phyloP scores from a whole-genome alignment of 768 basidiomycete genomes.

The Russula brevipes region DNA sequence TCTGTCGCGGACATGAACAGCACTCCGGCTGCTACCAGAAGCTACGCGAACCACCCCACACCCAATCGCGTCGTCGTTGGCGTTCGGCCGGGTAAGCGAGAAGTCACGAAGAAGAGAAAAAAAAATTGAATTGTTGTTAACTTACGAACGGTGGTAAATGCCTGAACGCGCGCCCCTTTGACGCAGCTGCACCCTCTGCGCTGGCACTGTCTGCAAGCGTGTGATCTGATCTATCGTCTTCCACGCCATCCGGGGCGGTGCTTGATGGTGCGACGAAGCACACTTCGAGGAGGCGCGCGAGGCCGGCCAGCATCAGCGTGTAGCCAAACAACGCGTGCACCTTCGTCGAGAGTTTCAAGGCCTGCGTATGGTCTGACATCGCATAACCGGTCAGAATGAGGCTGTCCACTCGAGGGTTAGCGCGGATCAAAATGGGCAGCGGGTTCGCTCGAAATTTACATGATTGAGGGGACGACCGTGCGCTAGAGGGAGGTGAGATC shows the following conservation, averaged over 20 bases:
- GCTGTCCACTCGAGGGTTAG: conserved; percentile 34
- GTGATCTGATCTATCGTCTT: conserved; percentile 59
- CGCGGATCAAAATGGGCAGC: background rate
- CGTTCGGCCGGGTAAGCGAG: conserved; percentile 34
- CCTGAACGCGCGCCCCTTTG: conserved; percentile 56
- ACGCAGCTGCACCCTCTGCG: conserved; percentile 29
- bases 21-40: conserved; percentile 36
- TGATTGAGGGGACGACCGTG: conserved; percentile 73
- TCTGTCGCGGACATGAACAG: conserved; percentile 93
- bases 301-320: conserved; percentile 78
- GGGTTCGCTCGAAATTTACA: conserved; percentile 44
- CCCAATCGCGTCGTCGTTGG: conserved; percentile 46
- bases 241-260: conserved; percentile 36
- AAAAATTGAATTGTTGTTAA: conserved; percentile 21
- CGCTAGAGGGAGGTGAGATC: conserved; percentile 40
- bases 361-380: conserved; percentile 87
- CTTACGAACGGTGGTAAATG: conserved; percentile 87
- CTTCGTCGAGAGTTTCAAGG: conserved; percentile 77
- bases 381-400: conserved; percentile 92
- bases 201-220: conserved; percentile 46
- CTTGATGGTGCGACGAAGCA: conserved; percentile 58
- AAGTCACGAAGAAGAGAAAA: background rate
- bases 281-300: conserved; percentile 75
- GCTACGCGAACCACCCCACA: conserved; percentile 28
- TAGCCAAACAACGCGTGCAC: conserved; percentile 83